Base-by-base conservation (phyloP, 106 monocot genomes). In the Platanthera guangdongensis region DNA sequence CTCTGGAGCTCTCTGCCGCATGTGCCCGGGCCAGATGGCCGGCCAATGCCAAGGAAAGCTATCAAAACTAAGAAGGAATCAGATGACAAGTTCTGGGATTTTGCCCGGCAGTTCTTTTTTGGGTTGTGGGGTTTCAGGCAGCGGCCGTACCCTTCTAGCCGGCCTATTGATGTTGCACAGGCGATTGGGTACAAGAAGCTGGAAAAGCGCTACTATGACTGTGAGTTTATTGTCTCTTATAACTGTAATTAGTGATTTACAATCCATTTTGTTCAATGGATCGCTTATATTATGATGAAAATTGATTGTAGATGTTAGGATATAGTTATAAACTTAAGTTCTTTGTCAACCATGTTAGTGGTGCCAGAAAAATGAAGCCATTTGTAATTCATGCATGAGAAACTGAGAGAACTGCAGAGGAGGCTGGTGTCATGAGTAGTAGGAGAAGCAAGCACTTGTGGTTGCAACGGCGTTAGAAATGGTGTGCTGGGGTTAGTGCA, bases 161-260 rank as follows among this genome's bases (percentile, higher is more conserved):
- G 93, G 53, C 93, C 93, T 0, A 88, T 84, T 13, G 93, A 93
- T 77, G 86, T 88, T 5, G 88, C 93, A 0, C 93, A 93, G 80
- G 90, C 93, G 4, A 88, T 93, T 68, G 93, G 93, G 68, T 88
- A 90, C 48, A 90, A 93, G 86, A 75, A 46, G 51, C 75, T 93
- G 81, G 93, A 93, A 87, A 90, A 75, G 73, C 90, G 93, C 12
- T 93, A 93, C 28, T 93, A 90, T 72, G 93, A 93, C 69, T 93
- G 93, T 93, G 82, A 90, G 93, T 93, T 70, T 54, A 47, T 1
- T 19, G 5, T 60, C n/a, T 72, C 51, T 4, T 72, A 51, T 70
- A 22, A 2, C 10, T 72, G 51, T 21, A 21, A 51, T 51, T 72
- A 9, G 9, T 71, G 47, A n/a, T 71, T 47, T 48, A 15, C 16